These are phyloP conservation scores for Candida railenensis DNA, from an alignment of 805 yeast genomes.

Conservation along the genomic window DNA sequence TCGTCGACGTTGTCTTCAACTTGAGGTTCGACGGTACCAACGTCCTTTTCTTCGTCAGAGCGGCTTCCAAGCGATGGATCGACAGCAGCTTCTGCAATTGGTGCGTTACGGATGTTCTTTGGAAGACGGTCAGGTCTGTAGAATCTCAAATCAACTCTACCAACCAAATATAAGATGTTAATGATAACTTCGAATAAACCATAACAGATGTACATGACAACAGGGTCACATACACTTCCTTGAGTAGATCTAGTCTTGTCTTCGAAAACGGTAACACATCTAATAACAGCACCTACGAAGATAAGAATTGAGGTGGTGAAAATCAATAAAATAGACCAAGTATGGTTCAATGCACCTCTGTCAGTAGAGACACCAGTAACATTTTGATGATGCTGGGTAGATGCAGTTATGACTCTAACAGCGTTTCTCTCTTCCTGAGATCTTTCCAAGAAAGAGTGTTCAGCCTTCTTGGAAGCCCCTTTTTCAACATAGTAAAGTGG, in stretches of 20 bases:
- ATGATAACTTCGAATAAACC: constrained; percentile 19
- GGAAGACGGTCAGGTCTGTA: constrained; percentile 23
- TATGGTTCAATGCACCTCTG: constrained; percentile 48
- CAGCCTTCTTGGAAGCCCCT: constrained; percentile 19
- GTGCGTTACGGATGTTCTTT: neutral
- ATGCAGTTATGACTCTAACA: constrained; percentile 21
- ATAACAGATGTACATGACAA: constrained; percentile 14
- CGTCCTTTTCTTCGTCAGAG: neutral
- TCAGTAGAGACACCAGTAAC: constrained; percentile 27
- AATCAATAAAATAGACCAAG: constrained; percentile 48
- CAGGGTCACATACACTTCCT: constrained; percentile 10
- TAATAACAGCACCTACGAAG: constrained; percentile 48
- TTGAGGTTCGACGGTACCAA: neutral
- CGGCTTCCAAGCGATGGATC: neutral
- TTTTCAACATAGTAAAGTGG: constrained; percentile 18
- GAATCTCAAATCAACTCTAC: constrained; percentile 21
- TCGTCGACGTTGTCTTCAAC: neutral
- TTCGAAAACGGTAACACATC: constrained; percentile 49
- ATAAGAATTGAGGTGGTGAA: constrained; percentile 47
- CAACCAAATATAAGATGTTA: constrained; percentile 14
- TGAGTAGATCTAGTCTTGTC: constrained; percentile 12
- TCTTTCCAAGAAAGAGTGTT: constrained; percentile 18
- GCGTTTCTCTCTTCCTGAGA: constrained; percentile 21
- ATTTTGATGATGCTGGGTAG: constrained; percentile 22
- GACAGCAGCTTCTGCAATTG: neutral